Base-by-base conservation (phyloP, 2,329 filamentous ascomycete genomes). In the Xylaria sp. region DNA sequence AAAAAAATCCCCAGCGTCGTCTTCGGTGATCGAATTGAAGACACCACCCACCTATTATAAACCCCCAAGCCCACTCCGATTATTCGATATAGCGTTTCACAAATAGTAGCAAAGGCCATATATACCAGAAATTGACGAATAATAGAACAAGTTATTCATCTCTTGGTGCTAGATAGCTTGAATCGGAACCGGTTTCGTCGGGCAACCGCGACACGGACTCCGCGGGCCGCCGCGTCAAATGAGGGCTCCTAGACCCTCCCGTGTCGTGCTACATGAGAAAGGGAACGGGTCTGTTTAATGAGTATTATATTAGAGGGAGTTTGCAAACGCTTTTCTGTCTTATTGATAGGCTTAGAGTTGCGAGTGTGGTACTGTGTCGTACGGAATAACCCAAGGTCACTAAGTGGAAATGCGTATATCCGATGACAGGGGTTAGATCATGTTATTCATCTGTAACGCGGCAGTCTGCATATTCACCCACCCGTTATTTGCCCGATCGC, bases 121-220 rank as follows among this genome's bases (percentile, higher is more conserved):
- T 2, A 9, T 30, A 50, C 25, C 8, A 23, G 9, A 15, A n/a
- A 30, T 30, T 9, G 0, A 30, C 7, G 25, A 50, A 30, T n/a
- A n/a, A 28, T 28, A 48, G 12, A 28, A 9, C 4, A 48, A 23
- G 45, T 18, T 50, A n/a, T 48, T 25, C 15, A 2, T 53, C 23
- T 2, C 36, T n/a, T n/a, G n/a, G n/a, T n/a, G n/a, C n/a, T n/a
- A n/a, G 12, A 15, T n/a, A 23, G 25, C 9, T 23, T 63, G 18
- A 20, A 18, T 63, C 66, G 56, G 60, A 23, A 20, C 32, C 59
- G 67, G 67, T 52, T 18, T 55, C 32, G 23, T 50, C 59, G 59
- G 60, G 60, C 36, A 41, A 32, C 60, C 34, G 63, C 25, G 39
- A 9, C 41, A n/a, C 67, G 67, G 67, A 30, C 55, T 43, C 67